Evolutionary conservation across 306 rosid species (phyloP).

Genomic region (Dryas drummondii): DNA sequence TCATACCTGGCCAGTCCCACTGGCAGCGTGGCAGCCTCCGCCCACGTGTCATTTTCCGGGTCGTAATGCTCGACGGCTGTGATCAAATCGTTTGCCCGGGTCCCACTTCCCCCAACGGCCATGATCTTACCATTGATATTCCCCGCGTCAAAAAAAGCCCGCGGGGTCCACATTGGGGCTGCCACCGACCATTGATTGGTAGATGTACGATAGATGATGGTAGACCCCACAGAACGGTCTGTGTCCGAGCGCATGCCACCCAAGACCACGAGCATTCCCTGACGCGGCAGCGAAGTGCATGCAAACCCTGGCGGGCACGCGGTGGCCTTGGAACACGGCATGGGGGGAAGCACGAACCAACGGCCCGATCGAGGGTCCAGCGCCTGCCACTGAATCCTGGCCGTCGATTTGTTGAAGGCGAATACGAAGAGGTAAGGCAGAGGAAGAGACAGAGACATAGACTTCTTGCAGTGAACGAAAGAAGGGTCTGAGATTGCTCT

Average conservation of each 20-base stretch:
- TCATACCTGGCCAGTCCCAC: constrained; percentile 26
- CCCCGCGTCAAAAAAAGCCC: constrained; percentile 34
- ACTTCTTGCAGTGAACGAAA: constrained; percentile 33
- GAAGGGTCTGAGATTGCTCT: constrained; percentile 41
- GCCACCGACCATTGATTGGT: constrained; percentile 49
- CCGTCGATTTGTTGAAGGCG: constrained; percentile 40
- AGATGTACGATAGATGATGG: constrained; percentile 37
- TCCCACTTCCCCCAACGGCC: constrained; percentile 29
- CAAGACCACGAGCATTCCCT: constrained; percentile 52
- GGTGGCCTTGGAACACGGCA: constrained; percentile 30
- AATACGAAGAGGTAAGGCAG: constrained; percentile 50
- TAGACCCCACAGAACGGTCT: constrained; percentile 12
- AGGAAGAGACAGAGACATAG: constrained; percentile 29
- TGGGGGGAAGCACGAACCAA: constrained; percentile 57
- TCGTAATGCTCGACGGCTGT: constrained; percentile 36
- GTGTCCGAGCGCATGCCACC: constrained; percentile 29
- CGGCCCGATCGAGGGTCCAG: constrained; percentile 58
- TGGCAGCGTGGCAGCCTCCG: not conserved
- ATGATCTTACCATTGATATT: constrained; percentile 38
- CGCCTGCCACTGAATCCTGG: constrained; percentile 54
- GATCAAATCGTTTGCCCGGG: not conserved
- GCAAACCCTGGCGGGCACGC: constrained; percentile 23
- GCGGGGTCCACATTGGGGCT: constrained; percentile 9
- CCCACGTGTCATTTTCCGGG: constrained; percentile 49
- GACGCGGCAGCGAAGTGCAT: constrained; percentile 46